Percentiles rank a stretch among this genome's conserved stretches.
These are phyloP conservation scores for Pseudozyma hubeiensis DNA, from an alignment of 1,284 basidiomycete species.

Conservation along the genomic window DNA sequence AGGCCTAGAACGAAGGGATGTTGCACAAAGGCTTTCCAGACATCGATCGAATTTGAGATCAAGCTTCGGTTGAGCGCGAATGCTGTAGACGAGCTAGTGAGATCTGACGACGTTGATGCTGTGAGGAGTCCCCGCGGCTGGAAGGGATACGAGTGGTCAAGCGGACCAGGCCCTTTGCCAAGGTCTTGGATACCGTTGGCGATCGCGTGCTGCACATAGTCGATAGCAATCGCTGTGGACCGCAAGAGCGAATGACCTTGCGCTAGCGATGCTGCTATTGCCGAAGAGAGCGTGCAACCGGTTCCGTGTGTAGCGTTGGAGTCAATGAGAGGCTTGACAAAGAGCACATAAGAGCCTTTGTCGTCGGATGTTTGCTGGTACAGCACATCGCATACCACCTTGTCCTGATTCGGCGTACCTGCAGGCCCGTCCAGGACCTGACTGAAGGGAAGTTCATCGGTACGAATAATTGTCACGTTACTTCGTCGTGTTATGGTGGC, in stretches of 20 bases:
- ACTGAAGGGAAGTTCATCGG: conserved; percentile 38
- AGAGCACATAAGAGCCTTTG: conserved; percentile 57
- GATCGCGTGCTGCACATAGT: conserved; percentile 83
- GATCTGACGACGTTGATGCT: conserved; percentile 11
- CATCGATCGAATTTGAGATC: conserved; percentile 53
- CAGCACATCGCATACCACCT: conserved; percentile 80
- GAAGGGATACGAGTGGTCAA: conserved; percentile 85
- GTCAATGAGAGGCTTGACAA: conserved; percentile 51
- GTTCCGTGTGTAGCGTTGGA: conserved; percentile 80
- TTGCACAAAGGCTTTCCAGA: conserved; percentile 70
- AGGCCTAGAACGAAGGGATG: conserved; percentile 85
- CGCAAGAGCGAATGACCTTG: conserved; percentile 74
- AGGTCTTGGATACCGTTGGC: conserved; percentile 76
- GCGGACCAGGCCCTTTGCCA: conserved; percentile 83
- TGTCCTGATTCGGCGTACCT: not conserved
- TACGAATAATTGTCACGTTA: conserved; percentile 38
- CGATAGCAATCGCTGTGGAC: conserved; percentile 75
- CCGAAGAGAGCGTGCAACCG: conserved; percentile 89
- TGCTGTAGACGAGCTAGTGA: conserved; percentile 43
- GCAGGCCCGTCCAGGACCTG: conserved; percentile 18
- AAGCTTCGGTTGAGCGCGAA: conserved; percentile 48
- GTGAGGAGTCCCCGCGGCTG: conserved; percentile 56
- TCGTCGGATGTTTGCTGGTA: conserved; percentile 70
- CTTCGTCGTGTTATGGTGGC: conserved; percentile 22
- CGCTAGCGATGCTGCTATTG: conserved; percentile 79